Base-by-base conservation (phyloP, 225 moss, liverwort and hornwort genomes). In the Physcomitrellopsis africana region DNA sequence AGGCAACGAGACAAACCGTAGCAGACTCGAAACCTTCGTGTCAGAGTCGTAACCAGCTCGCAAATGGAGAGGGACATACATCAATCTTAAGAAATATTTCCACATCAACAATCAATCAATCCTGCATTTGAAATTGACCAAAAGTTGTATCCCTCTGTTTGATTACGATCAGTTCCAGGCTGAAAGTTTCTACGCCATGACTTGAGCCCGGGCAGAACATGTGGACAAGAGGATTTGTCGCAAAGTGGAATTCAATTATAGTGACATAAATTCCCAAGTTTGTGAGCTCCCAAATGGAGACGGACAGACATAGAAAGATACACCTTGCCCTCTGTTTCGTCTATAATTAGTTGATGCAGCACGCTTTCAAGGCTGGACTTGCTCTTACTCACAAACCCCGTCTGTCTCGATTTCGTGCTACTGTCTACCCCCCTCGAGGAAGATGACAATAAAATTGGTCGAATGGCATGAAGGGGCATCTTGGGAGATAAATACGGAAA, bases 211-310 rank as follows among this genome's bases (percentile, higher is more conserved):
- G 0, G 13, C 37, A 49, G 14, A 24, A 51, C 72, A 24, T 51
- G 22, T 6, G 61, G 73, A 6, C 42, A 52, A 51, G 72, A 72
- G 51, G 51, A 72, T 51, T 73, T 17, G 23, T 63, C 42, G 52
- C 63, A 63, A 52, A 51, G 73, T 15, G 11, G 24, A 16, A 9
- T 16, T 43, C 1, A 16, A 57, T 23, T 24, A 14, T 2, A 41
- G 10, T 41, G 24, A 53, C 41, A 16, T 64, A 51, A 43, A 24
- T 73, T 2, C 23, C 51, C 56, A 11, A 7, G 44, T 56, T 2
- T 23, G 23, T 5, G 56, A 0, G 55, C 32, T 37, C 32, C 32
- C 5, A 37, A 37, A 37, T 2, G 32, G 32, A 37, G 32, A 37
- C 32, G 32, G 44, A 44, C 5, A 56, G 10, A 16, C 0, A 10